phyloP scores from a whole-genome alignment of 2,329 filamentous ascomycete genomes.

The Trichophyton benhamiae region DNA sequence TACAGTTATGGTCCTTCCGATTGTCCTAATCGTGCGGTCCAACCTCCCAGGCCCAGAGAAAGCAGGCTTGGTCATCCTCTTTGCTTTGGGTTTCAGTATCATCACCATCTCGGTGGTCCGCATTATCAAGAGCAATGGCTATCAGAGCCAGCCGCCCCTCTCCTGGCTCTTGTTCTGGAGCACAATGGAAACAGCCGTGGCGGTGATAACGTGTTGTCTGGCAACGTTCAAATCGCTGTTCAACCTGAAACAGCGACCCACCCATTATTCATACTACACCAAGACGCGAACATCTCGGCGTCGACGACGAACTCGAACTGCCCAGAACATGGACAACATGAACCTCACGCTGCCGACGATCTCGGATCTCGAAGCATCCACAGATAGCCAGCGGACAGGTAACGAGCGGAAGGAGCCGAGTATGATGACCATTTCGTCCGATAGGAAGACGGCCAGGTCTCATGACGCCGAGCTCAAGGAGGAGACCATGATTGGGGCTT shows the following conservation, averaged over 20 bases:
- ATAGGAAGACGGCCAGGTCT: slow-evolving; percentile 2
- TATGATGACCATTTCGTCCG: neutral
- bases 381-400: neutral
- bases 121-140: slow-evolving; percentile 8
- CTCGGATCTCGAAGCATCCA: neutral
- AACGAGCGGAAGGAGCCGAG: neutral
- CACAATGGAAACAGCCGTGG: slow-evolving; percentile 8
- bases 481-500: slow-evolving; percentile 1
- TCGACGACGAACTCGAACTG: neutral
- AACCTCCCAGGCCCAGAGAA: slow-evolving; percentile 9
- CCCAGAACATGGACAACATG: neutral
- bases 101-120: slow-evolving; percentile 9
- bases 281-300: neutral
- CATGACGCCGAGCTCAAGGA: slow-evolving; percentile 8
- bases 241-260: neutral
- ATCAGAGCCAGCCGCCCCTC: slow-evolving; percentile 8
- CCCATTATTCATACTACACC: neutral
- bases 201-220: slow-evolving; percentile 10
- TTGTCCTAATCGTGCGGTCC: slow-evolving; percentile 8
- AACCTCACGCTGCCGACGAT: neutral
- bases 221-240: slow-evolving; percentile 12
- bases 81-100: slow-evolving; percentile 9
- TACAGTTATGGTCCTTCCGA: slow-evolving; percentile 10
- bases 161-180: slow-evolving; percentile 13
- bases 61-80: slow-evolving; percentile 7